Conservation (phyloP, 1,139 yeast genomes). For the Suhomyces yuchorum region DNA sequence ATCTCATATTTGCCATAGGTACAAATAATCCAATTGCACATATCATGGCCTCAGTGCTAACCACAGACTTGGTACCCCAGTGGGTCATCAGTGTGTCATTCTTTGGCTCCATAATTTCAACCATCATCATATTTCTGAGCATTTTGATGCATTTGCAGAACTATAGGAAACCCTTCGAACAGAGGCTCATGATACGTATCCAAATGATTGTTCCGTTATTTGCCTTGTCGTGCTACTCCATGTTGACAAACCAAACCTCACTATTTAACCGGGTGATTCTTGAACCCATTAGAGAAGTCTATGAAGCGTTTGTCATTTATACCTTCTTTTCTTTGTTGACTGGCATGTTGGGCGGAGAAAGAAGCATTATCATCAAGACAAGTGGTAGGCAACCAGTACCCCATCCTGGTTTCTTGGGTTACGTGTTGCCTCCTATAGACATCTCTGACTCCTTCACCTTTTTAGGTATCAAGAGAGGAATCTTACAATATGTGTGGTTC, state of each 20-base stretch:
- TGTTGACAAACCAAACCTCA: slow-evolving; percentile 49
- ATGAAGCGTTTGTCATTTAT: slow-evolving; percentile 94
- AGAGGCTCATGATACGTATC: slow-evolving; percentile 80
- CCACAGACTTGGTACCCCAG: slow-evolving; percentile 25
- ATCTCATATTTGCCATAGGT: too few species aligned
- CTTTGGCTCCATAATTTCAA: slow-evolving; percentile 36
- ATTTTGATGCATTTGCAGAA: slow-evolving; percentile 49
- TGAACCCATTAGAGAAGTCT: slow-evolving; percentile 83
- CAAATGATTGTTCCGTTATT: slow-evolving; percentile 65
- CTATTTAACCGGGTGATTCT: slow-evolving; percentile 47
- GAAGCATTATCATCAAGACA: slow-evolving; percentile 72
- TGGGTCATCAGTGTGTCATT: slow-evolving; percentile 40
- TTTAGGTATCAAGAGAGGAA: slow-evolving; percentile 76
- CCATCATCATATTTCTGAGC: slow-evolving; percentile 35
- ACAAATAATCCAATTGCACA: too few species aligned
- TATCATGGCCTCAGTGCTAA: not conserved
- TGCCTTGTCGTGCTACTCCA: slow-evolving; percentile 54
- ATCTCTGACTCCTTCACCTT: slow-evolving; percentile 85
- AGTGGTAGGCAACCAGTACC: slow-evolving; percentile 73
- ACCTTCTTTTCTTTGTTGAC: slow-evolving; percentile 86
- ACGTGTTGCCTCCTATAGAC: slow-evolving; percentile 61
- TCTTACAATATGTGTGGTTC: slow-evolving; percentile 92
- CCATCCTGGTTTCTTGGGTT: slow-evolving; percentile 65
- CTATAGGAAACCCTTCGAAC: slow-evolving; percentile 88
- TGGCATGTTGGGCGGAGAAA: slow-evolving; percentile 87